These are phyloP conservation scores for Clitoria ternatea DNA, from an alignment of 306 rosid species.

Conservation along the genomic window DNA sequence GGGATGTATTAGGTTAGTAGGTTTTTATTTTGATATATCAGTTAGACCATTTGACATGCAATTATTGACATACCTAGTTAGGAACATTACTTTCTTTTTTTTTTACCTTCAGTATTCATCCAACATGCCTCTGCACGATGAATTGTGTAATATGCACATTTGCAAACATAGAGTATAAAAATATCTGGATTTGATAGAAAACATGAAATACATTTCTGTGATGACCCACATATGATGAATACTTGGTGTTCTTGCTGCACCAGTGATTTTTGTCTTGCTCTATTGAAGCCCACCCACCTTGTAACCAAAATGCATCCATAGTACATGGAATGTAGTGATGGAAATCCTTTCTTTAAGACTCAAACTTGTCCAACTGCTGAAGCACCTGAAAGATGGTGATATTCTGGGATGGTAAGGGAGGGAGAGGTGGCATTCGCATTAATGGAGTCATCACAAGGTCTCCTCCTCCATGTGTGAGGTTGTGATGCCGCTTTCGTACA, in stretches of 20 bases:
- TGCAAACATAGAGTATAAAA: slow-evolving; percentile 26
- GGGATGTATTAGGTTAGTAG: neutral
- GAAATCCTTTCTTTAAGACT: slow-evolving; percentile 33
- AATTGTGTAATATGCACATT: slow-evolving; percentile 13
- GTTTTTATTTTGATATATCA: neutral
- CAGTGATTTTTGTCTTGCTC: slow-evolving; percentile 18
- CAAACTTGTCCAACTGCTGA: slow-evolving; percentile 72
- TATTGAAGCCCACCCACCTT: slow-evolving; percentile 15
- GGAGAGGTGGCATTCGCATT: slow-evolving; percentile 54
- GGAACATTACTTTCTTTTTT: neutral
- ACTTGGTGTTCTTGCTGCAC: slow-evolving; percentile 12
- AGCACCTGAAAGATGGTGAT: slow-evolving; percentile 80
- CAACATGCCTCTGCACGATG: neutral
- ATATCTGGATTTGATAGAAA: slow-evolving; percentile 22
- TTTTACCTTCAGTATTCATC: neutral
- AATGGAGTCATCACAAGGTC: slow-evolving; percentile 58
- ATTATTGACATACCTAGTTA: neutral
- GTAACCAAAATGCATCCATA: slow-evolving; percentile 24
- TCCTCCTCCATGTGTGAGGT: slow-evolving; percentile 57
- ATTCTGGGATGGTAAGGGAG: slow-evolving; percentile 50
- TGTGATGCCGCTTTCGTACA: slow-evolving; percentile 87
- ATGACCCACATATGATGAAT: slow-evolving; percentile 10
- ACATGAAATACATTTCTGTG: slow-evolving; percentile 21
- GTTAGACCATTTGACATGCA: neutral
- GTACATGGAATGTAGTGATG: slow-evolving; percentile 19